Evolutionary conservation across 352 stramenopile species (phyloP), one percentile per base, ranked within the genome.

Genomic region (Thraustochytrium striatum): DNA sequence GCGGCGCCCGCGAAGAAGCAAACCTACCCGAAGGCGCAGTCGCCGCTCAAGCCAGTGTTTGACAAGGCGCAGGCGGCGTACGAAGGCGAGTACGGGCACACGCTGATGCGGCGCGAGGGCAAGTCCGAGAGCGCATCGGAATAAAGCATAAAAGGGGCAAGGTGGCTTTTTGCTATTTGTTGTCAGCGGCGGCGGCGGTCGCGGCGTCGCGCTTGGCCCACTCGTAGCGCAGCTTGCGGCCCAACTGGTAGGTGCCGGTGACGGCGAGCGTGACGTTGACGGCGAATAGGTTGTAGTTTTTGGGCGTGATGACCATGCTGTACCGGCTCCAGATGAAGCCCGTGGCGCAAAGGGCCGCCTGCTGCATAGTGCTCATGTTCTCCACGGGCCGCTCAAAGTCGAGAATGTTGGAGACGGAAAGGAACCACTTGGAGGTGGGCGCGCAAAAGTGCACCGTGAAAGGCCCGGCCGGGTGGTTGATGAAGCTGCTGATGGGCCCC

Each of bases 241-340:
- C 25, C 2, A 95, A 86, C 84, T 95, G 90, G 82, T 84, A 86
- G 47, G 92, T 83, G 2, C 91, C 91, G 57, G 90, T 95, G 82
- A 84, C 88, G 47, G 86, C 89, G 88, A 95, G 94, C 72, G 94
- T 93, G 35, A 93, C 83, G 81, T 95, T 95, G 53, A 95, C 91
- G 0, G 87, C 84, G 78, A 95, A 92, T 19, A 95, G 85, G 82
- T 94, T 95, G 87, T 91, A 95, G 87, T 95, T 95, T 82, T 92
- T 89, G 35, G 91, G 90, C 36, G 88, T 93, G 73, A 95, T 93
- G 38, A 94, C 86, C 41, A 92, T 82, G 69, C 86, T 92, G 85
- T 95, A 95, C 61, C 91, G 88, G 35, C 88, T 93, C 90, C 91
- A 95, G 81, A 95, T 94, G 69, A 95, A 79, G n/a, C 90, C 90